Evolutionary conservation across 768 basidiomycete species (phyloP).

Genomic region (Lyophyllum decastes): DNA sequence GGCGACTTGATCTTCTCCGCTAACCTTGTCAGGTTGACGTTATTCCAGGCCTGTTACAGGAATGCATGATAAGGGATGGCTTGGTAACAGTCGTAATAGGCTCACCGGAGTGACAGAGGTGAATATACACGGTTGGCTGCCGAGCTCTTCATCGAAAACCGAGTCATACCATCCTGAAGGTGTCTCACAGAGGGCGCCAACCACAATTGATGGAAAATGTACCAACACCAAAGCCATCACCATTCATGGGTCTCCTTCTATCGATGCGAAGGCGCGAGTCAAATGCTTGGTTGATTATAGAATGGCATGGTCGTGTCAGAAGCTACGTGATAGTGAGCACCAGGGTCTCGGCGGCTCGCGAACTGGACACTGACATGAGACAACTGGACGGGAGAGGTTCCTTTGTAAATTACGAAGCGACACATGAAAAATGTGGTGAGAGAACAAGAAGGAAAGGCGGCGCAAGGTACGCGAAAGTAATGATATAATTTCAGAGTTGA

Average conservation of each 20-base stretch:
- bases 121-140: conserved; percentile 91
- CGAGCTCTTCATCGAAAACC: conserved; percentile 78
- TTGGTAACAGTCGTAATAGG: neutral
- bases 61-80: neutral
- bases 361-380: conserved; percentile 60
- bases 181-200: neutral
- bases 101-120: conserved; percentile 90
- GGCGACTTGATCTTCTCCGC: conserved; percentile 98
- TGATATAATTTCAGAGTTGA: neutral
- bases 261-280: conserved; percentile 89
- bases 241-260: conserved; percentile 83
- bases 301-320: conserved; percentile 92
- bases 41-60: conserved; percentile 85
- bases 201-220: conserved; percentile 19
- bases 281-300: conserved; percentile 96
- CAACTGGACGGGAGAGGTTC: conserved; percentile 88
- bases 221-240: conserved; percentile 97
- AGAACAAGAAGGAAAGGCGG: neutral
- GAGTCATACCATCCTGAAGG: conserved; percentile 92
- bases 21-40: conserved; percentile 87
- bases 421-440: conserved; percentile 54
- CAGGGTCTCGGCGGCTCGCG: neutral
- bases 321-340: conserved; percentile 44
- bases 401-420: conserved; percentile 94
- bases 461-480: neutral